Conservation (phyloP, 129 eudicot species). For the Centella asiatica region DNA sequence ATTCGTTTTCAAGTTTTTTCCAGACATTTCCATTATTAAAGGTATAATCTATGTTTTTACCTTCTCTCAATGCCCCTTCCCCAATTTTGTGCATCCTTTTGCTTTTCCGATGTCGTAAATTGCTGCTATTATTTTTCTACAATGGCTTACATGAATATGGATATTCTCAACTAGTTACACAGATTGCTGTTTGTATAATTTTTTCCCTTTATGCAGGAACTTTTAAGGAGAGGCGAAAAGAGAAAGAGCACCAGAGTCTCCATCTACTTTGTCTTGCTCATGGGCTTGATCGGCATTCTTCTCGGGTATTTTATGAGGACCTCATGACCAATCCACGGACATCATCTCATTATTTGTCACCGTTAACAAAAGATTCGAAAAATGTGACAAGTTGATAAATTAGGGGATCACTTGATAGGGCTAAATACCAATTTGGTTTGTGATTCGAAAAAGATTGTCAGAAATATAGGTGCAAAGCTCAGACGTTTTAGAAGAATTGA, state of each 20-base stretch:
- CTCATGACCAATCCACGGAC: not conserved
- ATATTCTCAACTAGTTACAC: not conserved
- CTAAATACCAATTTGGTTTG: too few relatives aligned
- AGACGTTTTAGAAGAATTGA: too few relatives aligned
- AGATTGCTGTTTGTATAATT: not conserved
- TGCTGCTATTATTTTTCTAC: too few relatives aligned
- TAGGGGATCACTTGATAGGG: not conserved
- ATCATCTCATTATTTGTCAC: not conserved
- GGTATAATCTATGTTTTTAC: too few relatives aligned
- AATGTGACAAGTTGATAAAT: not conserved
- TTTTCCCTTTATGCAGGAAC: conserved; percentile 10
- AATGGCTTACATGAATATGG: not conserved
- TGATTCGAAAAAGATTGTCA: too few relatives aligned
- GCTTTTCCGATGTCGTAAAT: not conserved
- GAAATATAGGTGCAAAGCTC: too few relatives aligned
- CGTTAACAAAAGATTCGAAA: not conserved
- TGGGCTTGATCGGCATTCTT: conserved; percentile 18
- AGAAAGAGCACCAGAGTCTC: conserved; percentile 14
- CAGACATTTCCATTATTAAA: too few relatives aligned
- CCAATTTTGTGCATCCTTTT: not conserved
- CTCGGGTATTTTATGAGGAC: conserved; percentile 10
- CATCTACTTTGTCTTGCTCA: conserved; percentile 11
- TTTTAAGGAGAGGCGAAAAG: conserved; percentile 6
- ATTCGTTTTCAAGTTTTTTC: too few relatives aligned
- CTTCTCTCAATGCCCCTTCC: too few relatives aligned